Evolutionary conservation across 225 moss, liverwort and hornwort species (phyloP), one percentile per base, ranked within the genome.

Genomic region (Lunularia cruciata): DNA sequence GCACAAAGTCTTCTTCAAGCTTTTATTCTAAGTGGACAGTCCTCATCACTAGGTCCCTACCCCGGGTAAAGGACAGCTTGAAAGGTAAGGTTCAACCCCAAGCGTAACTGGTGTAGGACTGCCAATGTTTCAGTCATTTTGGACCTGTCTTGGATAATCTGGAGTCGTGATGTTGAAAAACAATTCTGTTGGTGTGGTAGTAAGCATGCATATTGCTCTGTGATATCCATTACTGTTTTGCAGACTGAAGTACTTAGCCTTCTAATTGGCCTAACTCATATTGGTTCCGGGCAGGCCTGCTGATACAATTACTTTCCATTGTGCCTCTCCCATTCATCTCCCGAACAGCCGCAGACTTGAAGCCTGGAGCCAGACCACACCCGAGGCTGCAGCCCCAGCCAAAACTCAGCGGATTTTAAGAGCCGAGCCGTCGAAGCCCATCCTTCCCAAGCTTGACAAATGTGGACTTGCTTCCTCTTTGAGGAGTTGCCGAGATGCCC

Each of bases 1-100:
- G 92, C 92, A n/a, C 96, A 92, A 60, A 80, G 76, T 60, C 80
- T 92, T 72, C 88, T 96, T 34, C 92, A 92, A 77, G 87, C 86
- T 47, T 90, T 88, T 75, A 96, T 96, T 72, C 83, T 88, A 64
- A 83, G 85, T 77, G 90, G 90, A 64, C 82, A 83, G 28, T 69
- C 81, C 31, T 73, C 77, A 25, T 77, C 82, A 30, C 63, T 78
- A 4, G 82, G 82, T 16, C 82, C 77, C 23, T 83, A 83, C 42
- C 38, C 72, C 52, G 78, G 78, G 45, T 83, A 75, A 52, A 48
- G 35, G 37, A 66, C 33, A 31, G 7, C 20, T 33, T 19, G 2
- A 70, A 25, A 80, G 75, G 80, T 80, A 72, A 69, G 80, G 40
- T 45, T 15, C 46, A 26, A 42, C 23, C 26, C 46, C 45, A 16